phyloP scores from a whole-genome alignment of 225 moss, liverwort and hornwort species.

The Neckera pumila region DNA sequence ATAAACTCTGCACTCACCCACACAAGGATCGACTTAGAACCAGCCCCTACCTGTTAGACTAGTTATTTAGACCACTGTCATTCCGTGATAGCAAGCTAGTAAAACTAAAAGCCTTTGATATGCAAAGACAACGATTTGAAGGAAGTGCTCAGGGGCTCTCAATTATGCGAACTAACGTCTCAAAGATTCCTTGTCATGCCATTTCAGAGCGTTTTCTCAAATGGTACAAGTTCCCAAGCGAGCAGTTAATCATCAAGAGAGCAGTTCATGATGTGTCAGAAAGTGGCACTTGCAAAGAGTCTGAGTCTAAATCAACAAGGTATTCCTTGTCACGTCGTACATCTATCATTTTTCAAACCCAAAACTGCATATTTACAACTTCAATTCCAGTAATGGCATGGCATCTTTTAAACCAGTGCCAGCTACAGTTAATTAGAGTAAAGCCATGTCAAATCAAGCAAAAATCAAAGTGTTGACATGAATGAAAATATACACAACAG shows the following conservation, averaged over 20 bases:
- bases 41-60: not conserved
- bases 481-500: not conserved
- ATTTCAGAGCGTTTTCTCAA: not conserved
- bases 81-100: not conserved
- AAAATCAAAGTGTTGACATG: not conserved
- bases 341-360: not conserved
- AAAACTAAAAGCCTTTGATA: not conserved
- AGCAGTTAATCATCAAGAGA: not conserved
- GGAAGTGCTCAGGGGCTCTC: not conserved
- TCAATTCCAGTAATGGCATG: not conserved
- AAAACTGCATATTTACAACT: not conserved
- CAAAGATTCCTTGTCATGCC: not conserved
- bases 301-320: not conserved
- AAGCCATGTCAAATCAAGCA: not conserved
- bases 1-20: conserved; percentile 9
- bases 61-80: not conserved
- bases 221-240: not conserved
- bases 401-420: not conserved
- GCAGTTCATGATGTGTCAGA: no score
- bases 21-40: not conserved
- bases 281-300: not conserved
- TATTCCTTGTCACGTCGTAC: not conserved
- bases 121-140: not conserved
- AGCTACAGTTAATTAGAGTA: not conserved
- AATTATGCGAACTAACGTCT: not conserved